Evolutionary conservation across 352 stramenopile genomes (phyloP).

Genomic region (Saprolegnia parasitica): DNA sequence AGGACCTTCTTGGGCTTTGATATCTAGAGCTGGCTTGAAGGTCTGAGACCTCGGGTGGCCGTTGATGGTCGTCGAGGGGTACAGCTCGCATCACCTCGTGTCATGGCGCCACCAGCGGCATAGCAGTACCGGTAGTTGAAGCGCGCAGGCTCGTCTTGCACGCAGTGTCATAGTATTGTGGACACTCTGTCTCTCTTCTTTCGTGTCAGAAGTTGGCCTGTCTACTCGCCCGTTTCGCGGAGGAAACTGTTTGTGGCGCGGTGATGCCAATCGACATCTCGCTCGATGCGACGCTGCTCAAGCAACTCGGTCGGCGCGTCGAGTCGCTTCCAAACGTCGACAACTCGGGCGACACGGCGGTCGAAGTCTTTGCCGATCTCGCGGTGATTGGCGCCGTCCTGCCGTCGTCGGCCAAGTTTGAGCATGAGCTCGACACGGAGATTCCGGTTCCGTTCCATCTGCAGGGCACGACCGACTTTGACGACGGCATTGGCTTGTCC

Average conservation of each 20-base stretch:
- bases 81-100: too few species aligned
- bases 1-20: too few species aligned
- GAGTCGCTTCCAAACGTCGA: slow-evolving; percentile 22
- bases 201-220: too few species aligned
- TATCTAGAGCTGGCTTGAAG: too few species aligned
- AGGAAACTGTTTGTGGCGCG: neutral
- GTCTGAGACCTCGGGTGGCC: too few species aligned
- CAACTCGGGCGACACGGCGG: slow-evolving; percentile 37
- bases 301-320: slow-evolving; percentile 23
- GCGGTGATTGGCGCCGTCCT: slow-evolving; percentile 42
- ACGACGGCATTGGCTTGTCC: slow-evolving; percentile 52
- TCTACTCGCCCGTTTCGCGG: too few species aligned
- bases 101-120: too few species aligned
- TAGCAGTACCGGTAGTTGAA: too few species aligned
- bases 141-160: too few species aligned
- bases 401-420: slow-evolving; percentile 51
- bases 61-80: too few species aligned
- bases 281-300: slow-evolving; percentile 11
- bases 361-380: slow-evolving; percentile 70
- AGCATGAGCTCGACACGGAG: slow-evolving; percentile 52
- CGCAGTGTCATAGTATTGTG: too few species aligned
- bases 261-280: slow-evolving; percentile 15
- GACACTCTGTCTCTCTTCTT: too few species aligned
- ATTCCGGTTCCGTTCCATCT: slow-evolving; percentile 60
- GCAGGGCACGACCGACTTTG: slow-evolving; percentile 62